A percentile compares a stretch with the other conserved stretches of the same genome.
These are phyloP conservation scores for Solanum chilense DNA, from an alignment of 257 asterid species.

Conservation along the genomic window DNA sequence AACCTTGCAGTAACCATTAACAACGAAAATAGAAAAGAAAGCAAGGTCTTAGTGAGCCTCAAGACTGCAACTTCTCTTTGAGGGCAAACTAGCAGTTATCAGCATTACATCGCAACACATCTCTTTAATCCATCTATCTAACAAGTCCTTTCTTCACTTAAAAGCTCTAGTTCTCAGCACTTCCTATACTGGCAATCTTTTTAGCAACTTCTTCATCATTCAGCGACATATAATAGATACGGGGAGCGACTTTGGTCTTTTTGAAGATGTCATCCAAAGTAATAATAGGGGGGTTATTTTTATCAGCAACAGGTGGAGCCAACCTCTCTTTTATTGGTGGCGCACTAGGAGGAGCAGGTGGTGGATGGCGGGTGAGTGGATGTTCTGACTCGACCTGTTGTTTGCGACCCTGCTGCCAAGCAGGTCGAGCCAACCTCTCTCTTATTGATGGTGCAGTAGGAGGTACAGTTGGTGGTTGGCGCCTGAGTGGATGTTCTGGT, in stretches of 20 bases:
- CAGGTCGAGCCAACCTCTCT: slow-evolving; percentile 3
- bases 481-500: neutral
- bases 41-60: neutral
- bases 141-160: neutral
- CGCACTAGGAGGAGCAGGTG: neutral
- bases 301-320: neutral
- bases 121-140: neutral
- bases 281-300: neutral
- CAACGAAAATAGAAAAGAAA: neutral
- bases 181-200: slow-evolving; percentile 1
- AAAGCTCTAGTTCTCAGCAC: neutral
- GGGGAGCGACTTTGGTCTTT: slow-evolving; percentile 19
- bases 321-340: neutral
- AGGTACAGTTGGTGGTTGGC: neutral
- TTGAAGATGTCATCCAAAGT: slow-evolving; percentile 25
- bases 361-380: neutral
- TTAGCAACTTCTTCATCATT: slow-evolving; percentile 19
- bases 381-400: neutral
- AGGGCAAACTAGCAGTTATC: neutral
- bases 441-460: neutral
- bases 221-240: slow-evolving; percentile 26
- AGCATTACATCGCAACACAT: neutral
- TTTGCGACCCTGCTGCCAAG: neutral
- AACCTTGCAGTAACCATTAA: neutral
- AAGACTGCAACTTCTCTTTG: neutral